phyloP scores from a whole-genome alignment of 2,329 filamentous ascomycete species.

The Monosporascus sp. region DNA sequence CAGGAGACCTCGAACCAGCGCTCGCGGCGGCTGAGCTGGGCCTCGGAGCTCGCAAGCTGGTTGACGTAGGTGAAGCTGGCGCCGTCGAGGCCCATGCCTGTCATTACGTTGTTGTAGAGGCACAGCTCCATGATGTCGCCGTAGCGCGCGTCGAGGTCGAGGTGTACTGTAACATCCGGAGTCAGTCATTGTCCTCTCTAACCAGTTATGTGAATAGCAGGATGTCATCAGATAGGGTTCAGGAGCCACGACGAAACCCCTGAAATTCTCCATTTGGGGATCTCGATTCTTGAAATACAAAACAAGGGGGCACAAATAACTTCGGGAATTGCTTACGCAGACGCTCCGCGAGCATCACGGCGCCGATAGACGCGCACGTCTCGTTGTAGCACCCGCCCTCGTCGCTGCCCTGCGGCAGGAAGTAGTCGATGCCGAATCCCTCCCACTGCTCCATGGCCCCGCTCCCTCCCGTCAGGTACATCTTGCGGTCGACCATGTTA shows the following conservation, averaged over 20 bases:
- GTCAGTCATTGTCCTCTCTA: too few relatives aligned
- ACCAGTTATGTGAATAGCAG: too few relatives aligned
- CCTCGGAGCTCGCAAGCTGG: slow-evolving; percentile 50
- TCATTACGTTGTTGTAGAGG: slow-evolving; percentile 56
- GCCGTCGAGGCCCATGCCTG: slow-evolving; percentile 50
- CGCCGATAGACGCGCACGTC: slow-evolving; percentile 55
- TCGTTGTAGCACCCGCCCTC: slow-evolving; percentile 59
- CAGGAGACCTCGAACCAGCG: slow-evolving; percentile 57
- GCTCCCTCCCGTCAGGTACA: slow-evolving; percentile 59
- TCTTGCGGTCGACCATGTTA: slow-evolving; percentile 56
- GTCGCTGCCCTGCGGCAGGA: slow-evolving; percentile 52
- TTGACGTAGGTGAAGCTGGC: slow-evolving; percentile 58
- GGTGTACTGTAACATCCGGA: slow-evolving; percentile 29
- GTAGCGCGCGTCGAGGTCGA: slow-evolving; percentile 47
- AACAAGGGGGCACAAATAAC: too few relatives aligned
- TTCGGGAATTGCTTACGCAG: slow-evolving; percentile 20
- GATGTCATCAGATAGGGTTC: too few relatives aligned
- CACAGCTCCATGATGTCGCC: slow-evolving; percentile 56
- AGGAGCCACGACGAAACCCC: too few relatives aligned
- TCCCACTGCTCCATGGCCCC: slow-evolving; percentile 54
- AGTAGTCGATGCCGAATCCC: slow-evolving; percentile 55
- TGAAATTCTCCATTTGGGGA: too few relatives aligned
- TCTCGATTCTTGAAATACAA: too few relatives aligned
- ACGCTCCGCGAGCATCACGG: slow-evolving; percentile 56
- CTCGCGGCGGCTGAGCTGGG: slow-evolving; percentile 42